Evolutionary conservation across 192 early-diverging fungal genomes (phyloP).

Genomic region (Mortierella antarctica): DNA sequence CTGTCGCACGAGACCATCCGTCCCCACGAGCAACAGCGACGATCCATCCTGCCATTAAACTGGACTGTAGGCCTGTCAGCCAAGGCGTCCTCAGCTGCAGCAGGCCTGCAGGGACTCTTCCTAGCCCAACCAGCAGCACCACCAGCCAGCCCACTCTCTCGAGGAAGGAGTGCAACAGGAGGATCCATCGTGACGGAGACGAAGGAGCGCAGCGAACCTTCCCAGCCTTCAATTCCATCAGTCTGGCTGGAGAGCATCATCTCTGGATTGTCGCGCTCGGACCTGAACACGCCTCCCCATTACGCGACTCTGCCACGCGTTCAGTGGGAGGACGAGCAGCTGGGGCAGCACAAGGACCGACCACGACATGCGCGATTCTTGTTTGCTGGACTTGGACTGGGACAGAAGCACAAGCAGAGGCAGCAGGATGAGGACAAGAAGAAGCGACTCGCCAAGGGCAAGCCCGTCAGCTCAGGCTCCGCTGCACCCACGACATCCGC

Average conservation of each 20-base stretch:
- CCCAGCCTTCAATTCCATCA: constrained; percentile 21
- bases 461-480: neutral
- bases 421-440: neutral
- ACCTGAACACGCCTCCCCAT: constrained; percentile 14
- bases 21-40: constrained; percentile 44
- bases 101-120: neutral
- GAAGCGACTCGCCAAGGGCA: neutral
- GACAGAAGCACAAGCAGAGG: neutral
- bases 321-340: neutral
- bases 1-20: constrained; percentile 40
- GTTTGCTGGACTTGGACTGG: constrained; percentile 11
- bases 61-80: constrained; percentile 26
- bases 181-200: constrained; percentile 14
- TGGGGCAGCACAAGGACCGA: neutral
- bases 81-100: too few species aligned
- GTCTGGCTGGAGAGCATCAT: constrained; percentile 43
- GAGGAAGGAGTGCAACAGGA: too few species aligned
- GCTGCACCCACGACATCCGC: neutral
- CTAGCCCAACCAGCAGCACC: neutral
- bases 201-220: constrained; percentile 7
- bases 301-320: constrained; percentile 42
- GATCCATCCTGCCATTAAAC: constrained; percentile 25
- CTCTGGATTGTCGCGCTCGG: constrained; percentile 17
- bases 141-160: too few species aligned
- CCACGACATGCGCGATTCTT: neutral